phyloP scores from a whole-genome alignment of 192 early-diverging fungal species.

The Entrophospora sp. region DNA sequence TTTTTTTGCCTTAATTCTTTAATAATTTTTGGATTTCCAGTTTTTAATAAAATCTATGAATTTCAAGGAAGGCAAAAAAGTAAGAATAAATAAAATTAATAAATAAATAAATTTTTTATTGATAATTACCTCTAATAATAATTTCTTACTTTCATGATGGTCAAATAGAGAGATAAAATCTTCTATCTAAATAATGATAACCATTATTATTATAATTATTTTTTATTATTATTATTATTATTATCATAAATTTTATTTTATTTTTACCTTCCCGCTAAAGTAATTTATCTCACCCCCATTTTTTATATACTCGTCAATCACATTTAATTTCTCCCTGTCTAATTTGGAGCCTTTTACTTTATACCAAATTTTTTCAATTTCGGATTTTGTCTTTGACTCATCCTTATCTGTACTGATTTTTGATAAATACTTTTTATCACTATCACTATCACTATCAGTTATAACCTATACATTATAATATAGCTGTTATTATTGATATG shows the following conservation, averaged over 20 bases:
- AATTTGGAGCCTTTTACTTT: neutral
- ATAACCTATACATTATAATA: no score
- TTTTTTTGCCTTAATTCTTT: no score
- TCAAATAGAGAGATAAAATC: neutral
- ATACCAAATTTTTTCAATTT: neutral
- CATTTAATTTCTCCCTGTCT: slow-evolving; percentile 1
- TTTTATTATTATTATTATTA: neutral
- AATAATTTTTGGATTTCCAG: no score
- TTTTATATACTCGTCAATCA: neutral
- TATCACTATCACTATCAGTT: no score
- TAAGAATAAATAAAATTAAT: no score
- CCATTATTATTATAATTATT: neutral
- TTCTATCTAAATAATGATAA: neutral
- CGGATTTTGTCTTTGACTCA: neutral
- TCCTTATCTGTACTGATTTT: neutral
- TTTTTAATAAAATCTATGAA: no score
- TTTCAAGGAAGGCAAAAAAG: no score
- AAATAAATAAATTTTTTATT: no score
- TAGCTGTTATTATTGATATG: no score
- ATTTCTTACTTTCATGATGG: neutral
- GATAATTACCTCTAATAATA: neutral
- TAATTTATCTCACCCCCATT: neutral
- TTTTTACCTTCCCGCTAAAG: neutral
- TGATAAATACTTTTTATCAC: neutral
- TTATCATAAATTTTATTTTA: neutral